Conservation (phyloP, 2,329 filamentous ascomycete genomes). For the Tolypocladium sp. region DNA sequence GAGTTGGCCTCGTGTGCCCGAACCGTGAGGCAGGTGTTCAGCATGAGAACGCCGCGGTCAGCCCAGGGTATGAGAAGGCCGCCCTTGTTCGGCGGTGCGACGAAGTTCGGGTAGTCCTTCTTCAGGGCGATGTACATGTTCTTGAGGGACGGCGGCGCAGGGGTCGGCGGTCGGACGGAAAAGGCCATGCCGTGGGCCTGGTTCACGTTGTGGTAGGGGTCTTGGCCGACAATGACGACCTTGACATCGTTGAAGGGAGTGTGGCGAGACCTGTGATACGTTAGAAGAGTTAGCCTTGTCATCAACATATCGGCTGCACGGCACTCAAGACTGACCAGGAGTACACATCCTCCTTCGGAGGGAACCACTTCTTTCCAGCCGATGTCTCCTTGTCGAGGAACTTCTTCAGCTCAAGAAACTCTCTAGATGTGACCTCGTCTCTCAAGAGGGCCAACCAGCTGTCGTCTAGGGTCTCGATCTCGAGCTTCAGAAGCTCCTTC, state of each 20-base stretch:
- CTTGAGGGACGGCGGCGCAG: slow-evolving; percentile 77
- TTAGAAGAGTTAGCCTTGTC: background rate
- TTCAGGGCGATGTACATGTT: slow-evolving; percentile 90
- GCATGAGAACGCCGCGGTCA: slow-evolving; percentile 79
- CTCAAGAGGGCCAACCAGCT: slow-evolving; percentile 87
- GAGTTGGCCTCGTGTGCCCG: slow-evolving; percentile 80
- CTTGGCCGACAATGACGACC: slow-evolving; percentile 88
- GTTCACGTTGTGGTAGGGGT: slow-evolving; percentile 92
- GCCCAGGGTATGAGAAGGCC: slow-evolving; percentile 91
- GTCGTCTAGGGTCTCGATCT: slow-evolving; percentile 85
- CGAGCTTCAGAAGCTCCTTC: slow-evolving; percentile 70
- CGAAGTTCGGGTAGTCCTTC: slow-evolving; percentile 79
- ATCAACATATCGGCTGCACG: background rate
- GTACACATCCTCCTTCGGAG: slow-evolving; percentile 82
- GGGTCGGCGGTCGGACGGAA: slow-evolving; percentile 82
- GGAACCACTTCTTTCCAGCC: slow-evolving; percentile 71
- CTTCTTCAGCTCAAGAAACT: slow-evolving; percentile 80
- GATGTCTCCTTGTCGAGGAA: slow-evolving; percentile 75
- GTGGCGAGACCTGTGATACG: slow-evolving; percentile 69
- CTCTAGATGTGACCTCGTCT: slow-evolving; percentile 68
- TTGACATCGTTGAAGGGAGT: slow-evolving; percentile 85
- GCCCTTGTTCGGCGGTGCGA: slow-evolving; percentile 62
- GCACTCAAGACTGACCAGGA: slow-evolving; percentile 60
- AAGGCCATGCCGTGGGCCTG: slow-evolving; percentile 96
- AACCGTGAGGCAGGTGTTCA: slow-evolving; percentile 94